phyloP scores from a whole-genome alignment of 2,329 filamentous ascomycete genomes.

The Penicillium capsulatum region DNA sequence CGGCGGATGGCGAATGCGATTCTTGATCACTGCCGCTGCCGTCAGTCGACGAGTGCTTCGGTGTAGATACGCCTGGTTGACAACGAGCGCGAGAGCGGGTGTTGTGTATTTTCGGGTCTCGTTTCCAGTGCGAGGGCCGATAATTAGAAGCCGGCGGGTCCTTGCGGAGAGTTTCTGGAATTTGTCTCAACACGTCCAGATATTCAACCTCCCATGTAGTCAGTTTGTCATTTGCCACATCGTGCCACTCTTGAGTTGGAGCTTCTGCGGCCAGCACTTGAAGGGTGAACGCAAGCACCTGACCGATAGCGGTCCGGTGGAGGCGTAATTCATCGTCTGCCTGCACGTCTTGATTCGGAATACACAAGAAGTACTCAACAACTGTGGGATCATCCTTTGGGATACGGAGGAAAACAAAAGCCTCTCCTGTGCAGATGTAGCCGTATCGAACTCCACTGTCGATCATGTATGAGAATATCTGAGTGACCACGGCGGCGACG shows the following conservation, averaged over 20 bases:
- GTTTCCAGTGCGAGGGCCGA: slow-evolving; percentile 22
- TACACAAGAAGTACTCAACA: slow-evolving; percentile 25
- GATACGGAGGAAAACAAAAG: slow-evolving; percentile 31
- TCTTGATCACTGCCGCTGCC: slow-evolving; percentile 18
- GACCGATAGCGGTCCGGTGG: slow-evolving; percentile 30
- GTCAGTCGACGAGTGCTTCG: slow-evolving; percentile 13
- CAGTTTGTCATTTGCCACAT: slow-evolving; percentile 18
- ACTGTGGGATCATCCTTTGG: slow-evolving; percentile 18
- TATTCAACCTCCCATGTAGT: slow-evolving; percentile 25
- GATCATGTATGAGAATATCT: slow-evolving; percentile 32
- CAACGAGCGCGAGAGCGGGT: slow-evolving; percentile 16
- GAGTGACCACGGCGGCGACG: slow-evolving; percentile 24
- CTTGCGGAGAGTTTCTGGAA: slow-evolving; percentile 23
- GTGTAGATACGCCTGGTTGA: slow-evolving; percentile 12
- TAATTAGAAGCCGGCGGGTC: slow-evolving; percentile 23
- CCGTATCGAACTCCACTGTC: slow-evolving; percentile 22
- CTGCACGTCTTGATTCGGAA: slow-evolving; percentile 26
- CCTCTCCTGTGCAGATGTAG: slow-evolving; percentile 30
- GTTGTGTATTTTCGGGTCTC: slow-evolving; percentile 16
- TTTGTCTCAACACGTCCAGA: slow-evolving; percentile 17
- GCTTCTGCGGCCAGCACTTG: slow-evolving; percentile 22
- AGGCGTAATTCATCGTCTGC: slow-evolving; percentile 21
- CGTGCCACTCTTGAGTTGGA: slow-evolving; percentile 24
- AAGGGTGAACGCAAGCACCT: slow-evolving; percentile 33
- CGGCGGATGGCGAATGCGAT: slow-evolving; percentile 12